These are phyloP conservation scores for Pilaira anomala DNA, from an alignment of 192 early-diverging fungal genomes.

Conservation along the genomic window DNA sequence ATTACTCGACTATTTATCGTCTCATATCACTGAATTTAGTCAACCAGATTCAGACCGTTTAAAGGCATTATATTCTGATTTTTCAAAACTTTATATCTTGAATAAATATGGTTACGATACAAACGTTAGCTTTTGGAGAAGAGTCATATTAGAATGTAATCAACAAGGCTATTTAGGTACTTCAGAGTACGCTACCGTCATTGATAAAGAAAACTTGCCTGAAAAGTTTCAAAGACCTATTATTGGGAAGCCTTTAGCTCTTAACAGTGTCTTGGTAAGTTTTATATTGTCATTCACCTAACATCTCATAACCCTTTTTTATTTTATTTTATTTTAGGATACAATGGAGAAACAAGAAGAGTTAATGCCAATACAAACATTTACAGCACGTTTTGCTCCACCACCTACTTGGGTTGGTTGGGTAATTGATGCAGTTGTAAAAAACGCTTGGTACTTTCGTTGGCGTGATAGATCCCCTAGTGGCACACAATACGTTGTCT, in stretches of 20 bases:
- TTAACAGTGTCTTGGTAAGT: conserved; percentile 21
- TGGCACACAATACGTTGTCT: conserved; percentile 6
- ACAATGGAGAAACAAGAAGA: conserved; percentile 7
- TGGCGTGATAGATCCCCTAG: neutral
- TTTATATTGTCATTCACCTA: neutral
- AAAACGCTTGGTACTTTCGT: neutral
- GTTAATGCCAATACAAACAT: conserved; percentile 10
- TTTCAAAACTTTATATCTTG: conserved; percentile 38
- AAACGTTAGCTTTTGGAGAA: conserved; percentile 41
- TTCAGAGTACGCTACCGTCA: neutral
- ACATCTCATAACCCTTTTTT: neutral
- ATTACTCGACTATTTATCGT: conserved; percentile 12
- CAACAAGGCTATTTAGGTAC: conserved; percentile 27
- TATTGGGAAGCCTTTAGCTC: conserved; percentile 19
- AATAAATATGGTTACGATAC: conserved; percentile 43
- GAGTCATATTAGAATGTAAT: conserved; percentile 33
- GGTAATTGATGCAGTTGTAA: neutral
- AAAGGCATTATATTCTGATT: conserved; percentile 43
- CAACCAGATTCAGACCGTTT: conserved; percentile 17
- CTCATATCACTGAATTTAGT: conserved; percentile 17
- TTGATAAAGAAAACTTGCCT: neutral
- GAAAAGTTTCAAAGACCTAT: conserved; percentile 12
- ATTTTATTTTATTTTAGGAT: neutral
- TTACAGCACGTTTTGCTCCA: conserved; percentile 8
- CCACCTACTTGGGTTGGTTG: neutral